These are phyloP conservation scores for Poa annua DNA, from an alignment of 176 grass and related monocot species.

Conservation along the genomic window DNA sequence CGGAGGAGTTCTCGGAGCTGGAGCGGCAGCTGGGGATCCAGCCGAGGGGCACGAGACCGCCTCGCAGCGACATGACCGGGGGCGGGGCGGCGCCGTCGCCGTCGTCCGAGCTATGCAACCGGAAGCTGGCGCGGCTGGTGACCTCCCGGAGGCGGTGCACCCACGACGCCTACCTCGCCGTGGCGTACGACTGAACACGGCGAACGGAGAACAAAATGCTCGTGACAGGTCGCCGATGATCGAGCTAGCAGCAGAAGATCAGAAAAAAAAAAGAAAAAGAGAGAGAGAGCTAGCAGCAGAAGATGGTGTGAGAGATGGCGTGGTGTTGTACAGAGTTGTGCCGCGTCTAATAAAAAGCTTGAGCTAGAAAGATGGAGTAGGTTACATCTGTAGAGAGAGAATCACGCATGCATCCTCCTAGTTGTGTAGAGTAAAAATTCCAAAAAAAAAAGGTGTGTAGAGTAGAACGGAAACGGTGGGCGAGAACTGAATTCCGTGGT, in stretches of 20 bases:
- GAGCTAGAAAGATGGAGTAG: background rate
- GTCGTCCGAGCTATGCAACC: constrained; percentile 75
- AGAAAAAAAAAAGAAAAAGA: too few species aligned
- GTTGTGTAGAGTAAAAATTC: background rate
- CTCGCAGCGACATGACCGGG: background rate
- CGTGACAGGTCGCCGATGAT: background rate
- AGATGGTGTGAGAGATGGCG: background rate
- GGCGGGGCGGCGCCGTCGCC: constrained; percentile 1
- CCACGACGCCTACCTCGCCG: constrained; percentile 63
- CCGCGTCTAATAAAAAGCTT: background rate
- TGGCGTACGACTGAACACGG: constrained; percentile 36
- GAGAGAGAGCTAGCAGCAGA: too few species aligned
- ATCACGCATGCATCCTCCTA: background rate
- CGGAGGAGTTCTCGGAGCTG: constrained; percentile 77
- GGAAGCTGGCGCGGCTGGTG: constrained; percentile 75
- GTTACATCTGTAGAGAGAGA: background rate
- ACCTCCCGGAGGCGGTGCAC: constrained; percentile 73
- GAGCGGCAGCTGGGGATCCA: constrained; percentile 80
- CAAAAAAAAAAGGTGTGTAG: too few species aligned
- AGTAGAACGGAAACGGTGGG: background rate
- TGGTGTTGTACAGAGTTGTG: constrained; percentile 24
- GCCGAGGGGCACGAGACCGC: background rate
- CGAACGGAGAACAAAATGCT: background rate
- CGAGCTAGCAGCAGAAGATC: background rate
- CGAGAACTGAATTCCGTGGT: too few species aligned